Evolutionary conservation across 768 basidiomycete genomes (phyloP).

Genomic region (Kwoniella botswanensis): DNA sequence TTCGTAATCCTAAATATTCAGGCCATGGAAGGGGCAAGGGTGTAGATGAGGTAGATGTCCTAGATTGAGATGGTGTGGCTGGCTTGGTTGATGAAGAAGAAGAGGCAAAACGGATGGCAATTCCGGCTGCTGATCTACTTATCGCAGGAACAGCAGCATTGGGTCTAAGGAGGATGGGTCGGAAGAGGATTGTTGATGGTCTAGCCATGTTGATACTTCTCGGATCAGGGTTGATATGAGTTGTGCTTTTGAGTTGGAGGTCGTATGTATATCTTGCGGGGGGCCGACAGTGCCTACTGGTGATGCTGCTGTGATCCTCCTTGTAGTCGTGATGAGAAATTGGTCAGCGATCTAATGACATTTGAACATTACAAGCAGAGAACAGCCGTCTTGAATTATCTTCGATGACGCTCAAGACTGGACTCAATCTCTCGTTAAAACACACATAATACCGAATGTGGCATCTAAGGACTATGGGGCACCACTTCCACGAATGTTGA

Average conservation of each 20-base stretch:
- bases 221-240: background rate
- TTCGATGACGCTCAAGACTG: slow-evolving; percentile 16
- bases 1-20: slow-evolving; percentile 48
- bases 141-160: background rate
- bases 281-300: background rate
- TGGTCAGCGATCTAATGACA: background rate
- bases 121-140: background rate
- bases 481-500: background rate
- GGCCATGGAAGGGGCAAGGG: slow-evolving; percentile 54
- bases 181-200: background rate
- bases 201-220: background rate
- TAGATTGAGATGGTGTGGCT: slow-evolving; percentile 21
- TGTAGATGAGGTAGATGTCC: slow-evolving; percentile 24
- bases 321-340: too few species aligned
- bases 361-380: background rate
- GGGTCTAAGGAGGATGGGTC: slow-evolving; percentile 10
- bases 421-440: background rate
- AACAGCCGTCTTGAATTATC: background rate
- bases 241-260: too few species aligned
- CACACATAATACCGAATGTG: slow-evolving; percentile 21
- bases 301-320: background rate
- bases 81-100: slow-evolving; percentile 13
- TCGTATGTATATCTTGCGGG: too few species aligned
- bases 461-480: background rate
- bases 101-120: slow-evolving; percentile 22